Conservation (phyloP, 805 yeast genomes). For the Teunomyces cretensis region DNA sequence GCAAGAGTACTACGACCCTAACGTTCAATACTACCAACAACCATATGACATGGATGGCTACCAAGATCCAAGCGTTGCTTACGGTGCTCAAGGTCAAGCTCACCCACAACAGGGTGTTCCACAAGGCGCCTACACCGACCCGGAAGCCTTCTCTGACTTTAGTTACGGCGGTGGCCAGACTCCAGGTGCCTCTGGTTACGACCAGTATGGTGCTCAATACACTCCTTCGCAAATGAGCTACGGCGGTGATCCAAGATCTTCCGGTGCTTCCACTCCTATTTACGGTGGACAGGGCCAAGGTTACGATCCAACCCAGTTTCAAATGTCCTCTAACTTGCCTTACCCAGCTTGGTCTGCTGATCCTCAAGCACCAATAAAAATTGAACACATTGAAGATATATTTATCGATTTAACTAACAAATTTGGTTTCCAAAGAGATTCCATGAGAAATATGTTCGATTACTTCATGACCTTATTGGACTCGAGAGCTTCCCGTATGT, state of each 20-base stretch:
- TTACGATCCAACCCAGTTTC: conserved; percentile 63
- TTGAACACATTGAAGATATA: conserved; percentile 83
- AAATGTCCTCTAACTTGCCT: conserved; percentile 81
- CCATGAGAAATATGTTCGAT: conserved; percentile 89
- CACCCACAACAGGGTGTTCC: conserved; percentile 23
- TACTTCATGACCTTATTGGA: conserved; percentile 83
- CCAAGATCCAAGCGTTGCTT: conserved; percentile 32
- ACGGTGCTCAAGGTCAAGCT: conserved; percentile 17
- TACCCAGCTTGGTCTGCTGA: conserved; percentile 99
- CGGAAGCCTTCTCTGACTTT: conserved; percentile 68
- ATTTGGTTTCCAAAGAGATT: conserved; percentile 89
- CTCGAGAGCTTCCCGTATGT: conserved; percentile 84
- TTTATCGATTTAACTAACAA: conserved; percentile 80
- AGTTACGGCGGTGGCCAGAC: conserved; percentile 54
- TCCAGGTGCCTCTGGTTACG: conserved; percentile 65
- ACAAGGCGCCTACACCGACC: conserved; percentile 40
- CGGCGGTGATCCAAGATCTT: conserved; percentile 76
- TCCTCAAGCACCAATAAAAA: conserved; percentile 78
- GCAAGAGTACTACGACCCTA: conserved; percentile 52
- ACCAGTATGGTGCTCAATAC: conserved; percentile 66
- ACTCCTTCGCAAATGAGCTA: conserved; percentile 87
- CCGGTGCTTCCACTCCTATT: conserved; percentile 94
- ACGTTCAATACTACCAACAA: conserved; percentile 48
- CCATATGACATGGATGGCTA: conserved; percentile 51
- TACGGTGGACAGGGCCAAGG: conserved; percentile 61